Evolutionary conservation across 2,329 filamentous ascomycete genomes (phyloP).

Genomic region (Stylonectria norvegica): DNA sequence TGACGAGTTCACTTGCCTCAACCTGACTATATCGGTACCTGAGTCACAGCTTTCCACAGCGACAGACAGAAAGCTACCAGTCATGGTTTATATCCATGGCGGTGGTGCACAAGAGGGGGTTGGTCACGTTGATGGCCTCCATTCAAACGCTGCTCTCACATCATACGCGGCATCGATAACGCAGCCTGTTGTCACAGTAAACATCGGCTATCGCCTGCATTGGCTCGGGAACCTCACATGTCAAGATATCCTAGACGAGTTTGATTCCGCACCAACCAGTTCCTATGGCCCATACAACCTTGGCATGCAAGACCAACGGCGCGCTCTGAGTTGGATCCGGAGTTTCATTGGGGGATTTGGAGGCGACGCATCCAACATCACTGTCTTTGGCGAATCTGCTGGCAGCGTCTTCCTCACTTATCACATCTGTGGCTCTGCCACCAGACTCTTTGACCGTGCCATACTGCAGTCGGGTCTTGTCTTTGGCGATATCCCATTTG

Average conservation of each 20-base stretch:
- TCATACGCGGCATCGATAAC: background rate
- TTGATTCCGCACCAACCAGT: background rate
- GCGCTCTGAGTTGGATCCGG: background rate
- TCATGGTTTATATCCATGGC: background rate
- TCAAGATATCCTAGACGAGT: background rate
- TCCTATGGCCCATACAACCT: background rate
- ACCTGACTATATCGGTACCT: background rate
- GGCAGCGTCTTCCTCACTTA: background rate
- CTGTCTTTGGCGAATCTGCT: background rate
- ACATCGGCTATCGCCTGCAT: background rate
- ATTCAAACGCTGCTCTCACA: background rate
- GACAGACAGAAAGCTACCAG: background rate
- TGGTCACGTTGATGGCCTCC: background rate
- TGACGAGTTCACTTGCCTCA: background rate
- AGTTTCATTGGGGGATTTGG: background rate
- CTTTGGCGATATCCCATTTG: background rate
- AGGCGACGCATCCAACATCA: background rate
- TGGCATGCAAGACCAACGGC: background rate
- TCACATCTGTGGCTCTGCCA: background rate
- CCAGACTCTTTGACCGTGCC: background rate
- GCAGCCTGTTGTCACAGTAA: background rate
- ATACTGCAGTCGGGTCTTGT: background rate
- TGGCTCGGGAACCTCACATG: background rate
- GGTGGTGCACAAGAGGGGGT: background rate
- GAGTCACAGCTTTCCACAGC: background rate